Percentiles rank a stretch among this genome's conserved stretches.
Conservation (phyloP, 2,329 filamentous ascomycete genomes). For the Onygenales sp. region DNA sequence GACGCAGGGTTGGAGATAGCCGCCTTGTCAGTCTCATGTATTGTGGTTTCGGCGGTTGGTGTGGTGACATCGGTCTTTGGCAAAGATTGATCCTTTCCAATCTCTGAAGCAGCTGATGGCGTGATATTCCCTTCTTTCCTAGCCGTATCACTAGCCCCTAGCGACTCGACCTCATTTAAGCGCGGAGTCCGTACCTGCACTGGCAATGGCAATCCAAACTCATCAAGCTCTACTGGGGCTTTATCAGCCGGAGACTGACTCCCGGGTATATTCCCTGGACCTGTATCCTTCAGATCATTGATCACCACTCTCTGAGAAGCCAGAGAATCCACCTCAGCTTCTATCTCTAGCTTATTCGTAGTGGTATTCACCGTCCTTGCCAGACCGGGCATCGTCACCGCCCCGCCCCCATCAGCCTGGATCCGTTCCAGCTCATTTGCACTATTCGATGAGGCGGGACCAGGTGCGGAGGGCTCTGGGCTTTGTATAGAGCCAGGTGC, state of each 20-base stretch:
- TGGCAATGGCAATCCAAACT: constrained; percentile 32
- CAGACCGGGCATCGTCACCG: not conserved
- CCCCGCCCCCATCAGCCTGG: not conserved
- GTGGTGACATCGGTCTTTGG: not conserved
- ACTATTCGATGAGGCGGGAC: not conserved
- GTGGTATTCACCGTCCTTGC: not conserved
- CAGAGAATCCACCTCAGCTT: not conserved
- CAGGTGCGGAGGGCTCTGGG: not conserved
- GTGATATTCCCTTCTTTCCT: not conserved
- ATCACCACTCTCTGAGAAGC: not conserved
- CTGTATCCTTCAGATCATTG: not conserved
- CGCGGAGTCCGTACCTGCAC: constrained; percentile 3
- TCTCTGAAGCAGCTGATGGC: not conserved
- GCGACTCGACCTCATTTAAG: not conserved
- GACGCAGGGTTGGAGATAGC: not conserved
- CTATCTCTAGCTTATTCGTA: not conserved
- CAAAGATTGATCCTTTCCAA: not conserved
- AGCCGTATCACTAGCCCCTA: not conserved
- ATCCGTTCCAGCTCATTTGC: no score
- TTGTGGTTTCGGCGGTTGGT: no score
- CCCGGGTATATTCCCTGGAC: no score
- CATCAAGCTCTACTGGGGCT: constrained; percentile 18
- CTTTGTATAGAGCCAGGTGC: not conserved
- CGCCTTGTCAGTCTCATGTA: not conserved
- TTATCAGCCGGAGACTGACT: not conserved